These are phyloP conservation scores for Camelina laxa DNA, from an alignment of 345 rosid species.

Conservation along the genomic window DNA sequence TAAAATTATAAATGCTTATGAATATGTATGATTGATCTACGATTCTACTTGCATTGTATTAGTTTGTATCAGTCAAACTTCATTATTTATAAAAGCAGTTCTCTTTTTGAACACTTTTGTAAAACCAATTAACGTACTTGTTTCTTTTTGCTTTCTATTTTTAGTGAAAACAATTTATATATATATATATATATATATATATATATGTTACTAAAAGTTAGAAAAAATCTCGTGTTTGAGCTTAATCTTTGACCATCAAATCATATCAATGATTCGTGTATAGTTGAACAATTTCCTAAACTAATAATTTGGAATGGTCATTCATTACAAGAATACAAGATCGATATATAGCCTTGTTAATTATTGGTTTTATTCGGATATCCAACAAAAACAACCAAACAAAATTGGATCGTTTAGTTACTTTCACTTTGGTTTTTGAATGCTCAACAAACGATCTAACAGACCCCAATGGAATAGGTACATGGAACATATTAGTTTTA, in stretches of 20 bases:
- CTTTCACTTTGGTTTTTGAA: not conserved
- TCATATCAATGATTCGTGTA: conserved; percentile 30
- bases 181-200: not conserved
- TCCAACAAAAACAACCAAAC: conserved; percentile 5
- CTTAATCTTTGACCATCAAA: conserved; percentile 42
- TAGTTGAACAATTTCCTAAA: conserved; percentile 5
- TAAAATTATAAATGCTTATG: conserved; percentile 4
- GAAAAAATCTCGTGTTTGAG: conserved; percentile 4
- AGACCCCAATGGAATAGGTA: not conserved
- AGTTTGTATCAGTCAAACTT: conserved; percentile 40
- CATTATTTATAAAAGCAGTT: conserved; percentile 30
- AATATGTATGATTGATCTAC: conserved; percentile 35
- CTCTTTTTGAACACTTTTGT: conserved; percentile 35
- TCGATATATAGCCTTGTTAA: not conserved
- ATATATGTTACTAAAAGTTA: conserved; percentile 7
- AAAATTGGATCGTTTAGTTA: not conserved
- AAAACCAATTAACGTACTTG: not conserved
- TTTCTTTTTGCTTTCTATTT: not conserved
- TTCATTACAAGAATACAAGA: conserved; percentile 3
- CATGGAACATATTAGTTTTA: not conserved
- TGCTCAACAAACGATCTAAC: not conserved
- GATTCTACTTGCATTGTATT: conserved; percentile 39
- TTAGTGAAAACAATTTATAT: not conserved
- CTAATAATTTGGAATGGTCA: conserved; percentile 8
- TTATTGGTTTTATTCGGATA: not conserved